phyloP scores from a whole-genome alignment of 176 grass and related monocot species.

The Juncus effusus region DNA sequence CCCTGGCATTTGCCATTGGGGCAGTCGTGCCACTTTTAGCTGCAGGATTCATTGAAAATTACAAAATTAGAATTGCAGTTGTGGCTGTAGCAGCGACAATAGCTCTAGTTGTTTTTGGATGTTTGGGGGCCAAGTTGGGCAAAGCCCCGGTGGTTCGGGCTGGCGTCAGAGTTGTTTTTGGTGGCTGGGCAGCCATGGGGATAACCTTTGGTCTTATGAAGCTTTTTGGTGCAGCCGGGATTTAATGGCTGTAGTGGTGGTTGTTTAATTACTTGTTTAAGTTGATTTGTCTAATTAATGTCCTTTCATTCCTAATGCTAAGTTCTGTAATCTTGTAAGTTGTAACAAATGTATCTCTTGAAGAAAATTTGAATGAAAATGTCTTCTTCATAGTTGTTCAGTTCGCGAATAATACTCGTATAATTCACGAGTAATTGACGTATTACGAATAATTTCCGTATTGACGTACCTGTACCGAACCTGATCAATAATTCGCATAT shows the following conservation, averaged over 20 bases:
- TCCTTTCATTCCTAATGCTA: background rate
- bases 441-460: too few species aligned
- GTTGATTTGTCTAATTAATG: background rate
- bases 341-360: background rate
- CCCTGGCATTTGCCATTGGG: slow-evolving; percentile 48
- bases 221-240: slow-evolving; percentile 28
- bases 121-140: slow-evolving; percentile 32
- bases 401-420: too few species aligned
- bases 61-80: slow-evolving; percentile 37
- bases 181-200: slow-evolving; percentile 59
- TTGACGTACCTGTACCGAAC: too few species aligned
- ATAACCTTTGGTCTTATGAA: slow-evolving; percentile 60
- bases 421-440: too few species aligned
- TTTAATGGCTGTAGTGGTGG: slow-evolving; percentile 14
- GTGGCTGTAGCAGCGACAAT: slow-evolving; percentile 33
- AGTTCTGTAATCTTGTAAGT: background rate
- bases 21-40: slow-evolving; percentile 45
- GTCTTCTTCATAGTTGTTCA: too few species aligned
- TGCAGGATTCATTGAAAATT: slow-evolving; percentile 41
- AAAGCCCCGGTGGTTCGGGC: slow-evolving; percentile 27
- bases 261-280: too few species aligned
- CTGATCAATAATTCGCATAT: too few species aligned
- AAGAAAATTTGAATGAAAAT: background rate
- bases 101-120: slow-evolving; percentile 41
- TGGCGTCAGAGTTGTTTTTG: slow-evolving; percentile 35